Base-by-base conservation (phyloP, 192 early-diverging fungal genomes). In the Chytriomyces sp. region DNA sequence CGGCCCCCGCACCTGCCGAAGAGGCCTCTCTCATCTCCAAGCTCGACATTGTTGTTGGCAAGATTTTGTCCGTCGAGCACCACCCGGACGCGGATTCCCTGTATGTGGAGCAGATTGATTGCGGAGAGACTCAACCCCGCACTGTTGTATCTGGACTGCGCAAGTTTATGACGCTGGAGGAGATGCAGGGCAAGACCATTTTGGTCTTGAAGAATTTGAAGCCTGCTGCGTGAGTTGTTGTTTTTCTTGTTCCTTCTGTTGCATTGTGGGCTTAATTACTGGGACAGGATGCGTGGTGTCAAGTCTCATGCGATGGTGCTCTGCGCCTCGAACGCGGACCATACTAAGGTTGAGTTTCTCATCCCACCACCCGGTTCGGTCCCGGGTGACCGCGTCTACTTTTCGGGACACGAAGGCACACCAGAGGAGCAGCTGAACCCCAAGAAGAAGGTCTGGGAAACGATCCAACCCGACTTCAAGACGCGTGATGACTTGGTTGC, bases 361-460 rank as follows among this genome's bases (percentile, higher is more conserved):
- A 84, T 91, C 49, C 96, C 96, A 28, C 93, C 96, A 28, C 82
- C 84, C 66, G 91, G 91, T 36, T 87, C 88, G 71, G 85, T 88
- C 76, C 94, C 97, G 22, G 97, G 97, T 53, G 93, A 94, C 71
- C 86, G 89, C 59, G 92, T 96, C 60, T 95, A 83, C 85, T 94
- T 98, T 84, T 93, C 92, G 31, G 94, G 93, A 36, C 89, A 90
- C 72, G 90, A 95, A 86, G 92, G 92, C 61, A 71, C 78, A 49
- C 95, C 97, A 33, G 95, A 97, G 73, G 89, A 86, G 66, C 85
- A 92, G 32, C 88, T 99, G 65, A 96, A 96, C 78, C 95, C 97
- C 70, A 99, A 99, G 87, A 95, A 94, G 88, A 99, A 99, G 86
- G 89, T 96, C 66, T 99, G 89, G 85, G 97, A 99, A 77, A 93